Percentiles rank a stretch among this genome's conserved stretches.
phyloP scores from a whole-genome alignment of 1,139 yeast genomes.

The Barnettozyma hawaiiensis region DNA sequence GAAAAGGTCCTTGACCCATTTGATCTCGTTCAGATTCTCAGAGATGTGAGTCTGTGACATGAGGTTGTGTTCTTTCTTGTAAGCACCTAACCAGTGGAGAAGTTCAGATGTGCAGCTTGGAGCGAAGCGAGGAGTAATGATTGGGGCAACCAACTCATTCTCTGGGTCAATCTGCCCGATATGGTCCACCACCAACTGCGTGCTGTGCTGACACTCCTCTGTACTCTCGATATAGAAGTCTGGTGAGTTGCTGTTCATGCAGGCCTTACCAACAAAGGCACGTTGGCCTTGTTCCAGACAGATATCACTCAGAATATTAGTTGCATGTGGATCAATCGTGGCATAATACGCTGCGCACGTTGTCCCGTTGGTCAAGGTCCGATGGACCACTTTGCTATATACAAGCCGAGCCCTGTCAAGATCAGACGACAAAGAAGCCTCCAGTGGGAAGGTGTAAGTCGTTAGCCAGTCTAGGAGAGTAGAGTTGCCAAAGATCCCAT shows the following conservation, averaged over 20 bases:
- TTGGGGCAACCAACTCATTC: slow-evolving; percentile 52
- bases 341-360: slow-evolving; percentile 92
- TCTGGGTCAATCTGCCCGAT: slow-evolving; percentile 41
- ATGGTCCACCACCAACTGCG: slow-evolving; percentile 52
- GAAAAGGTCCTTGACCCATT: slow-evolving; percentile 66
- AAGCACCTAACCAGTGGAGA: slow-evolving; percentile 56
- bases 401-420: slow-evolving; percentile 50
- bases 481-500: slow-evolving; percentile 81
- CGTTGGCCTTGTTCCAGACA: slow-evolving; percentile 69
- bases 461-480: slow-evolving; percentile 87
- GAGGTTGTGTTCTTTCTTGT: slow-evolving; percentile 38
- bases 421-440: slow-evolving; percentile 49
- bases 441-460: slow-evolving; percentile 84
- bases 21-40: slow-evolving; percentile 71
- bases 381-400: slow-evolving; percentile 57
- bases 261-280: slow-evolving; percentile 90
- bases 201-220: slow-evolving; percentile 55
- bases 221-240: slow-evolving; percentile 58
- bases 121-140: slow-evolving; percentile 91
- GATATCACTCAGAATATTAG: slow-evolving; percentile 70
- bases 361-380: slow-evolving; percentile 75
- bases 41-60: slow-evolving; percentile 89
- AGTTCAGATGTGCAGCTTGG: slow-evolving; percentile 72
- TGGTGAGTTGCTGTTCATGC: slow-evolving; percentile 77
- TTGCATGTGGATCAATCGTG: slow-evolving; percentile 72